Evolutionary conservation across 805 yeast species (phyloP).

Genomic region (Debaryomyces prosopidis): DNA sequence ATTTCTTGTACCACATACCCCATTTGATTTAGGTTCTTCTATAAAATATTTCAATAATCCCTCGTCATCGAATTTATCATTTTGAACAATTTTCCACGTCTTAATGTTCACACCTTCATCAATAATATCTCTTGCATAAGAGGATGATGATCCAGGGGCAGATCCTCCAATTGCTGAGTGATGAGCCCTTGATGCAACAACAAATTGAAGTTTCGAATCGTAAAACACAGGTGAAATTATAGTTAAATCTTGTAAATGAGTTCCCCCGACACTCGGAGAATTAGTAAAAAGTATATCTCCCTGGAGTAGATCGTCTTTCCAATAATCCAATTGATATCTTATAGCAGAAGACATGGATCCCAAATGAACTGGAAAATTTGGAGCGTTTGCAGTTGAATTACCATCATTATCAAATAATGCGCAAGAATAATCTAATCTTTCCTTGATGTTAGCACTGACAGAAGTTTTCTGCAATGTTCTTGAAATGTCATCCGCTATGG

Average conservation of each 20-base stretch:
- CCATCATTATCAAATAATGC: conserved; percentile 78
- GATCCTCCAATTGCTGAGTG: conserved; percentile 26
- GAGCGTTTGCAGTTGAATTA: conserved; percentile 84
- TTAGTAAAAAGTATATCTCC: conserved; percentile 81
- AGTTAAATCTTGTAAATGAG: conserved; percentile 72
- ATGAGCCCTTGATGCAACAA: conserved; percentile 21
- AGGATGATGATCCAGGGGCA: conserved; percentile 18
- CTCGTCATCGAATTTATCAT: conserved; percentile 18
- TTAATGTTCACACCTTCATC: conserved; percentile 23
- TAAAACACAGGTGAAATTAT: conserved; percentile 21
- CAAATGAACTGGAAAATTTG: conserved; percentile 83
- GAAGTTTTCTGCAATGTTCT: conserved; percentile 75
- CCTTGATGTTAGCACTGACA: conserved; percentile 82
- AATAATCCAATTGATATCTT: conserved; percentile 58
- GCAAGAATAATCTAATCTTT: conserved; percentile 80
- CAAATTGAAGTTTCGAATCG: conserved; percentile 14
- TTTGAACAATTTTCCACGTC: conserved; percentile 16
- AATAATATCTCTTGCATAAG: conserved; percentile 15
- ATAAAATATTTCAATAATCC: conserved; percentile 16
- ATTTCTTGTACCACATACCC: conserved; percentile 20
- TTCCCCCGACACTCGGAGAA: conserved; percentile 84
- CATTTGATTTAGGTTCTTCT: conserved; percentile 16
- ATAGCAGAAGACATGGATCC: conserved; percentile 87
- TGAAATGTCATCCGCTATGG: conserved; percentile 91
- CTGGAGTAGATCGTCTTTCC: conserved; percentile 62